These are phyloP conservation scores for Ophiostoma populinum DNA, from an alignment of 2,329 filamentous ascomycete species.

Conservation along the genomic window DNA sequence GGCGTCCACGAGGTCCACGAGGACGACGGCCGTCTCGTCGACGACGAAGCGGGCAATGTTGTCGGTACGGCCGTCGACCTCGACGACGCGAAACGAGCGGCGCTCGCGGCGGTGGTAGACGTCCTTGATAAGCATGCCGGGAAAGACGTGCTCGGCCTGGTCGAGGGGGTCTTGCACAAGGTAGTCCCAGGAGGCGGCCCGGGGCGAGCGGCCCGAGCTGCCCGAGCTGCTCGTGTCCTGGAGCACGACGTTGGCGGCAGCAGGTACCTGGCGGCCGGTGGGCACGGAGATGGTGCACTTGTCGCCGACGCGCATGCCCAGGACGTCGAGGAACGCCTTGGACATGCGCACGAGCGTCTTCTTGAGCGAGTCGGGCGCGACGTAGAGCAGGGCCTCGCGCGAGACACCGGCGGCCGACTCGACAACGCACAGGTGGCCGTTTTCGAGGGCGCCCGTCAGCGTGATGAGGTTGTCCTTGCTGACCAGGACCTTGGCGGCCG, in stretches of 20 bases:
- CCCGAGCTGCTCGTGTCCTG: conserved; percentile 32
- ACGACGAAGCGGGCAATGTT: conserved; percentile 26
- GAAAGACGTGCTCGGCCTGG: conserved; percentile 47
- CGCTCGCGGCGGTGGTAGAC: conserved; percentile 36
- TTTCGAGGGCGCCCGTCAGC: conserved; percentile 11
- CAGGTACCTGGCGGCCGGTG: conserved; percentile 24
- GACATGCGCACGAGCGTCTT: conserved; percentile 37
- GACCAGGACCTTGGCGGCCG: conserved; percentile 7
- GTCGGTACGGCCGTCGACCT: conserved; percentile 34
- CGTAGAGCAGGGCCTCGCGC: conserved; percentile 10
- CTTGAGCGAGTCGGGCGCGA: conserved; percentile 10
- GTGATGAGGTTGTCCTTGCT: conserved; percentile 12
- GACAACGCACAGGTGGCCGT: conserved; percentile 10
- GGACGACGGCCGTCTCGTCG: conserved; percentile 18
- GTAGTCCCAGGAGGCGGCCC: conserved; percentile 19
- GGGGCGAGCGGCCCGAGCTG: conserved; percentile 13
- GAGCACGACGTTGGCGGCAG: conserved; percentile 41
- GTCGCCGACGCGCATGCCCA: conserved; percentile 56
- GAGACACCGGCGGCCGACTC: conserved; percentile 4
- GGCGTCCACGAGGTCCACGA: conserved; percentile 17
- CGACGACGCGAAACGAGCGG: conserved; percentile 39
- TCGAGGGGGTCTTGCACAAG: conserved; percentile 17
- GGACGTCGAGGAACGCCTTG: conserved; percentile 53
- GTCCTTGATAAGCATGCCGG: conserved; percentile 54
- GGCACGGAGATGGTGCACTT: conserved; percentile 38